Evolutionary conservation across 345 rosid genomes (phyloP).

Genomic region (Brassica juncea): DNA sequence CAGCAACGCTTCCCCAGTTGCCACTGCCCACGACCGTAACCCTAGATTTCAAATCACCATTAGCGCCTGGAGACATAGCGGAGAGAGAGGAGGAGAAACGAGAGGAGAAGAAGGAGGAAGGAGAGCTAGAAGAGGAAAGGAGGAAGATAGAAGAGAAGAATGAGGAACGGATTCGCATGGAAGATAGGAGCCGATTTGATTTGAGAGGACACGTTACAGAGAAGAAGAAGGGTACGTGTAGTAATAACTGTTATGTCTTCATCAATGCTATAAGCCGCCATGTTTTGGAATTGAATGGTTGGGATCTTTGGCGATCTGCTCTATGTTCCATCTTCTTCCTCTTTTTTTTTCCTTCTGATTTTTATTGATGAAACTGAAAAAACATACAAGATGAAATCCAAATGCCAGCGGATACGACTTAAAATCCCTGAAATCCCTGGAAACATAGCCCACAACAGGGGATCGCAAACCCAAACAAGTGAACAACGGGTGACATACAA

Average conservation of each 20-base stretch:
- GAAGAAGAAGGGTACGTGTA: slow-evolving; percentile 16
- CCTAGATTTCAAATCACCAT: slow-evolving; percentile 46
- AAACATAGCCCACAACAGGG: too few relatives aligned
- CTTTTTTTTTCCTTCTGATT: not conserved
- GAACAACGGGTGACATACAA: too few relatives aligned
- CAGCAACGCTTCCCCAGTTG: slow-evolving; percentile 98
- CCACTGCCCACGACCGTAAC: slow-evolving; percentile 96
- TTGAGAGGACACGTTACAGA: slow-evolving; percentile 25
- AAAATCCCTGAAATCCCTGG: too few relatives aligned
- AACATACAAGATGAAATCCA: too few relatives aligned
- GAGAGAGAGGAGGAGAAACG: slow-evolving; percentile 26
- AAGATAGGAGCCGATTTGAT: slow-evolving; percentile 19
- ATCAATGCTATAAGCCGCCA: not conserved
- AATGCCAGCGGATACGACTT: too few relatives aligned
- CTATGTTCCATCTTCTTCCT: slow-evolving; percentile 1
- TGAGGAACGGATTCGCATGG: slow-evolving; percentile 33
- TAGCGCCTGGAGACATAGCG: slow-evolving; percentile 39
- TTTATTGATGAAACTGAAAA: too few relatives aligned
- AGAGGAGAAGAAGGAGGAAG: not conserved
- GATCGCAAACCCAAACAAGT: too few relatives aligned
- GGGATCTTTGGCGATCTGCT: not conserved
- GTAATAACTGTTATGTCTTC: not conserved
- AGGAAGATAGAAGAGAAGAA: slow-evolving; percentile 34
- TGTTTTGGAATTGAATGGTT: not conserved
- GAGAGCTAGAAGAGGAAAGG: slow-evolving; percentile 13